These are phyloP conservation scores for Malassezia yamatoensis DNA, from an alignment of 1,284 basidiomycete genomes.

Conservation along the genomic window DNA sequence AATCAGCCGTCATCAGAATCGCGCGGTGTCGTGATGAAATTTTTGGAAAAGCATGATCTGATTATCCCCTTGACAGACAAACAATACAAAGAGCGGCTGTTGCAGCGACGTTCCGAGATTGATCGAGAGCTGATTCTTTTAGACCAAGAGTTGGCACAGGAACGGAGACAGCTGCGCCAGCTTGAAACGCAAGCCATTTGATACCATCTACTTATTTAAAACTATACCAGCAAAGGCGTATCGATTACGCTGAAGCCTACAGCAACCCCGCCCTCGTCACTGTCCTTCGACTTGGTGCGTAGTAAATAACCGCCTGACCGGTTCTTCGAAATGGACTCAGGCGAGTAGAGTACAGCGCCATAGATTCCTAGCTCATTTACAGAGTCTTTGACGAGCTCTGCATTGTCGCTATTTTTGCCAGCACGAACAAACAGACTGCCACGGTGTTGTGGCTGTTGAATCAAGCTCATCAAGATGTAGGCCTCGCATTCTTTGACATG, in stretches of 20 bases:
- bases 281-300: constrained; percentile 82
- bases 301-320: constrained; percentile 63
- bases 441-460: constrained; percentile 61
- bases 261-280: constrained; percentile 87
- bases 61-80: constrained; percentile 6
- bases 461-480: constrained; percentile 91
- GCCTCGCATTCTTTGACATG: constrained; percentile 50
- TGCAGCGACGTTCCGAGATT: constrained; percentile 1
- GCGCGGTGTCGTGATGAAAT: not conserved
- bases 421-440: constrained; percentile 67
- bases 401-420: constrained; percentile 45
- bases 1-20: not conserved
- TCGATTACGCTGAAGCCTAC: constrained; percentile 82
- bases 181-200: not conserved
- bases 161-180: not conserved
- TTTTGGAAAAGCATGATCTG: constrained; percentile 3
- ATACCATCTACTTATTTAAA: not conserved
- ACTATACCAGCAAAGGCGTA: constrained; percentile 60
- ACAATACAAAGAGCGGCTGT: constrained; percentile 8
- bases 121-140: constrained; percentile 6
- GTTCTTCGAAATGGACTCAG: constrained; percentile 52
- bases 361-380: constrained; percentile 87
- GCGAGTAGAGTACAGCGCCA: constrained; percentile 67
- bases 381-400: constrained; percentile 56
- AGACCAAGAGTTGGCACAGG: constrained; percentile 9